Base-by-base conservation (phyloP, 192 early-diverging fungal genomes). In the Backusella macrospora region DNA sequence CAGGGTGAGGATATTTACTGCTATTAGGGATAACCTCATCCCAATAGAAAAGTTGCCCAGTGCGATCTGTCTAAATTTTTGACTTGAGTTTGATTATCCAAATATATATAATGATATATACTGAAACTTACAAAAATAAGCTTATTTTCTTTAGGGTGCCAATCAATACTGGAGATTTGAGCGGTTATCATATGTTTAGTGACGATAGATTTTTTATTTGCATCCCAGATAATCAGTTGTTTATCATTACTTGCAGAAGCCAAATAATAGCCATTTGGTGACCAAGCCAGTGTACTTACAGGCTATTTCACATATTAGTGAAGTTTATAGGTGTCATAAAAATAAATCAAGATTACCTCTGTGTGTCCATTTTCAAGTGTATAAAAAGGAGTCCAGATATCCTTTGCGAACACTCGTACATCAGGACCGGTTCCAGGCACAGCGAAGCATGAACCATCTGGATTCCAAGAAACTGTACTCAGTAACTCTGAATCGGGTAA, bases 61-160 rank as follows among this genome's bases (percentile, higher is more conserved):
- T 69, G 13, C 65, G 66, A 72, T 91, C 90, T 6, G 85, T 84
- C 73, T 84, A 71, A 49, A 65, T 3, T 18, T 52, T 3, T 8
- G 10, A 9, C 2, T 26, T 12, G 10, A 3, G 12, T 59, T 8
- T 59, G 14, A 38, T 7, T 39, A n/a, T 38, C 10, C 55, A 13
- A 29, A 59, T 59, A 59, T 39, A n/a, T n/a, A 65, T 63, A 37
- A 4, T 37, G 14, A 59, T 39, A n/a, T n/a, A 65, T 63, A 37
- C 14, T 37, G 14, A 37, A 38, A 76, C 76, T 75, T 87, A 87
- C 86, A 69, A 91, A 87, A 8, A 83, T 84, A 45, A 92, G 66
- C 62, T 87, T 85, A 73, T 93, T 93, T 0, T 78, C 82, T 18
- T 73, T 75, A n/a, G 93, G 91, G 68, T 88, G 81, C 93, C 93